Base-by-base conservation (phyloP, 495 filamentous ascomycete genomes). In the Lepidopterella palustris region DNA sequence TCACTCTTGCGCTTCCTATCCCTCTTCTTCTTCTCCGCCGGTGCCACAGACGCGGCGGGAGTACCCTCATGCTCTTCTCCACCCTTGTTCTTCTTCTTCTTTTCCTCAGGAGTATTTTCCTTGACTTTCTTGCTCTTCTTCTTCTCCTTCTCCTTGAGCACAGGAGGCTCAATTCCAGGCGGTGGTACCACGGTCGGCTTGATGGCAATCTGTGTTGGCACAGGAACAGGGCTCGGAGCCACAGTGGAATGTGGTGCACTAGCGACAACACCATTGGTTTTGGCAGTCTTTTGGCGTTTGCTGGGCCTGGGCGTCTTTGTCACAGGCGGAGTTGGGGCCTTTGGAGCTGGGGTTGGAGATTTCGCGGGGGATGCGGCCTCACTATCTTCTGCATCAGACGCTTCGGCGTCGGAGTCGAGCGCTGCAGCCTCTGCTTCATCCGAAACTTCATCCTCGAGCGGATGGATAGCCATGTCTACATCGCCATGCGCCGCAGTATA, bases 341-440 rank as follows among this genome's bases (percentile, higher is more conserved):
- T 67, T 24, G 58, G 28, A 65, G 9, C n/a, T 1, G 63, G 63
- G 5, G 54, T 23, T 2, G 58, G 47, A 4, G 57, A 48, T 20
- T 67, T 67, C 23, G 32, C 31, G 2, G 59, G 24, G 15, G 27
- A 18, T 9, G 29, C 51, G 6, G 20, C 51, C 29, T 64, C 61
- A 40, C 57, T 56, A 2, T 64, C 65, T 23, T 53, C 55, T n/a
- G 53, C 52, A 18, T 26, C 51, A 0, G 51, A 45, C 4, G 32
- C 32, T 24, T 57, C 54, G 4, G 50, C 61, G 25, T 68, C 65
- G 1, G 65, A 55, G 50, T 64, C 61, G 6, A 64, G 28, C 20
- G 65, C 58, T 10, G 57, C 65, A 18, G 51, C 61, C 26, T 64
- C 65, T 13, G 61, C 65, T 53, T 68, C 65, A 50, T 63, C 64